Conservation (phyloP, 805 yeast genomes). For the Cyberlindnera euphorbiiphila region DNA sequence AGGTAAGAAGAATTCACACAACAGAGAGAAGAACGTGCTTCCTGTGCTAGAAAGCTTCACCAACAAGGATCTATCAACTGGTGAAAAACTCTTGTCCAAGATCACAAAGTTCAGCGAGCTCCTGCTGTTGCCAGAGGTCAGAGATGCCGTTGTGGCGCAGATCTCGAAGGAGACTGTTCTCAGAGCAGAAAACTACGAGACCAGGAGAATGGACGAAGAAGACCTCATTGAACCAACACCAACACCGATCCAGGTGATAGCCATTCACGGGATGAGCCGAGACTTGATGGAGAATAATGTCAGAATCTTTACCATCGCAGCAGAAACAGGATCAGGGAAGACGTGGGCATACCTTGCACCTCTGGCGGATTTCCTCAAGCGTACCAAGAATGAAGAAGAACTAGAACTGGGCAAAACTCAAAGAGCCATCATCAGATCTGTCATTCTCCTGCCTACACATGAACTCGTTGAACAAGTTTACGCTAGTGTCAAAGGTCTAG, state of each 20-base stretch:
- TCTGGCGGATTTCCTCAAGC: constrained; percentile 60
- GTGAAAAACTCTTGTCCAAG: constrained; percentile 43
- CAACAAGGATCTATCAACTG: constrained; percentile 31
- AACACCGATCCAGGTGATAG: constrained; percentile 79
- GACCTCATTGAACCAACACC: constrained; percentile 38
- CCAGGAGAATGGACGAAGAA: constrained; percentile 10
- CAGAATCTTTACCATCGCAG: constrained; percentile 76
- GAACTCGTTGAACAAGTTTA: constrained; percentile 83
- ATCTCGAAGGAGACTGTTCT: constrained; percentile 45
- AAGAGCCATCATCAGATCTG: constrained; percentile 52
- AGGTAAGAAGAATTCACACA: background rate
- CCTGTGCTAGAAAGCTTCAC: constrained; percentile 26
- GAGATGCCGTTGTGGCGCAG: constrained; percentile 54
- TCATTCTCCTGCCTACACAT: constrained; percentile 84
- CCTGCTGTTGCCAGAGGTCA: constrained; percentile 60
- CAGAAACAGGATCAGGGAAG: constrained; percentile 97
- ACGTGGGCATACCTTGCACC: constrained; percentile 90
- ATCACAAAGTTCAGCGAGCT: constrained; percentile 64
- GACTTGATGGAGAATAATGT: constrained; percentile 36
- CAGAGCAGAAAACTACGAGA: constrained; percentile 26
- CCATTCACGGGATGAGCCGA: constrained; percentile 41
- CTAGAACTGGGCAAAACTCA: constrained; percentile 30
- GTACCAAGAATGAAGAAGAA: constrained; percentile 44
- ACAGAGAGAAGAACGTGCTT: constrained; percentile 8
- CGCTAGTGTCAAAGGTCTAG: constrained; percentile 33